A percentile compares a stretch with the other conserved stretches of the same genome.
phyloP scores from a whole-genome alignment of 2,329 filamentous ascomycete species.

The Trichoderma koningiopsis region DNA sequence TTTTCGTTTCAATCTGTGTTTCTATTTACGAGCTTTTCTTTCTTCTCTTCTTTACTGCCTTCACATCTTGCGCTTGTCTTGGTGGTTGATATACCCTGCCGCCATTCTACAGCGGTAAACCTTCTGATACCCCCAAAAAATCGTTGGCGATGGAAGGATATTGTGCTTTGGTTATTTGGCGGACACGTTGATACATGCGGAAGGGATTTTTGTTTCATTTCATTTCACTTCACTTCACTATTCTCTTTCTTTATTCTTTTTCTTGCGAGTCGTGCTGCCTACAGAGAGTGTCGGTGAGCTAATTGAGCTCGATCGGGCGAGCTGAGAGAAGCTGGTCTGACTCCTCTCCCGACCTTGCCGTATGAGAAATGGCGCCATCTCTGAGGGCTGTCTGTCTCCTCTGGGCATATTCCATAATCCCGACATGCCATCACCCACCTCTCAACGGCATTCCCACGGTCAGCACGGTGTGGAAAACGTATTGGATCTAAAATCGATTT shows the following conservation, averaged over 20 bases:
- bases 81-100: conserved; percentile 31
- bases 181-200: conserved; percentile 20
- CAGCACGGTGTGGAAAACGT: conserved; percentile 5
- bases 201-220: conserved; percentile 5
- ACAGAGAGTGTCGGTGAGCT: conserved; percentile 18
- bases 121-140: conserved; percentile 44
- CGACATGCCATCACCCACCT: background rate
- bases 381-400: background rate
- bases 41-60: conserved; percentile 13
- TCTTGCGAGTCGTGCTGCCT: background rate
- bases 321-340: conserved; percentile 11
- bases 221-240: background rate
- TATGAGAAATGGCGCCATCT: conserved; percentile 8
- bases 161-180: conserved; percentile 28
- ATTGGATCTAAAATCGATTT: background rate
- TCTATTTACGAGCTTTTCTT: conserved; percentile 24
- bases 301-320: conserved; percentile 2
- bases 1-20: conserved; percentile 12
- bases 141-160: conserved; percentile 32
- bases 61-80: conserved; percentile 30
- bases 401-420: background rate
- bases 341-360: conserved; percentile 13
- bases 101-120: conserved; percentile 32
- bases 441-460: background rate
- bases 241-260: background rate